phyloP scores from a whole-genome alignment of 495 filamentous ascomycete genomes.

The Hyaloscypha variabilis region DNA sequence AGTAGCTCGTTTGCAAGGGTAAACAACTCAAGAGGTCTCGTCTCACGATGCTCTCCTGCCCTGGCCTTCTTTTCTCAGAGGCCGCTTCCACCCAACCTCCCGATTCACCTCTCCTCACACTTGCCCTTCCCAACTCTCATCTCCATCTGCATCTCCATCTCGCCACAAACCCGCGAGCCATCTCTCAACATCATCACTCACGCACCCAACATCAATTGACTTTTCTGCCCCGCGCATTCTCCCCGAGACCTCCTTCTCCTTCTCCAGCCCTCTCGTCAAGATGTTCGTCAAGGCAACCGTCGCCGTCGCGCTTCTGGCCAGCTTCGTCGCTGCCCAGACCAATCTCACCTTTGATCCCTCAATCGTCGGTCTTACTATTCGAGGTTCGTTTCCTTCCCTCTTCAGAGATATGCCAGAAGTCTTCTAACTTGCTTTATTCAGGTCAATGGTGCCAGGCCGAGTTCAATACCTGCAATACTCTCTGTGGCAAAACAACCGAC shows the following conservation, averaged over 20 bases:
- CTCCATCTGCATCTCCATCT: background rate
- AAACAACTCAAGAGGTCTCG: no score
- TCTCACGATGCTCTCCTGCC: no score
- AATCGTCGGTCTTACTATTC: conserved; percentile 27
- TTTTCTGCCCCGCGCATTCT: background rate
- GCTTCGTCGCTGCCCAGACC: conserved; percentile 37
- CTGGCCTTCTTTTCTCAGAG: background rate
- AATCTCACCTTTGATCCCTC: conserved; percentile 39
- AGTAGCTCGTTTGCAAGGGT: no score
- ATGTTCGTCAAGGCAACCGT: conserved; percentile 26
- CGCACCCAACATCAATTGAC: conserved; percentile 13
- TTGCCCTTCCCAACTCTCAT: background rate
- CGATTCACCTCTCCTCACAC: no score
- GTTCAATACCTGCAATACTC: conserved; percentile 36
- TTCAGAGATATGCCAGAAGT: background rate
- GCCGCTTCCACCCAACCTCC: no score
- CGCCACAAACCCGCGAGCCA: background rate
- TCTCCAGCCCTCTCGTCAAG: conserved; percentile 29
- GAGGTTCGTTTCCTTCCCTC: conserved; percentile 25
- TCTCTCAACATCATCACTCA: conserved; percentile 2
- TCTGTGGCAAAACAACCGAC: conserved; percentile 34
- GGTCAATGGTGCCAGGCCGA: conserved; percentile 41
- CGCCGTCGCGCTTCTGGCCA: conserved; percentile 37
- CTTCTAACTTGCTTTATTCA: conserved; percentile 20
- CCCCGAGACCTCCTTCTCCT: background rate